These are phyloP conservation scores for Alternaria incomplexa DNA, from an alignment of 2,329 filamentous ascomycete genomes.

Conservation along the genomic window DNA sequence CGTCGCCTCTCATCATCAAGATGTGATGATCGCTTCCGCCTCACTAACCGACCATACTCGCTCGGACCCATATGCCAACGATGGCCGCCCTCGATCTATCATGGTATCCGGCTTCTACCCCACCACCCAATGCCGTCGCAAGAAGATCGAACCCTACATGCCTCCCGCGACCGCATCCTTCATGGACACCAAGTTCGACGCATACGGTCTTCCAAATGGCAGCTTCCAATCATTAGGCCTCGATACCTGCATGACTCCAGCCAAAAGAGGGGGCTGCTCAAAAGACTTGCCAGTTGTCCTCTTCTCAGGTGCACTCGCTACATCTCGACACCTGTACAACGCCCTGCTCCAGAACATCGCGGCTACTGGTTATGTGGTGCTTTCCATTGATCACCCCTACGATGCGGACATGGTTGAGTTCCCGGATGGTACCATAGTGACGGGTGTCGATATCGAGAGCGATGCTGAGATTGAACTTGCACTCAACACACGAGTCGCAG, in stretches of 20 bases:
- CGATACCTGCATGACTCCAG: conserved; percentile 17
- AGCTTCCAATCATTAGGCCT: conserved; percentile 26
- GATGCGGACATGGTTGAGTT: conserved; percentile 59
- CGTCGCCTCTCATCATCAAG: conserved; percentile 15
- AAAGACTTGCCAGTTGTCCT: conserved; percentile 40
- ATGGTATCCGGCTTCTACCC: conserved; percentile 37
- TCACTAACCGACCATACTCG: conserved; percentile 25
- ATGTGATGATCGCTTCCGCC: conserved; percentile 19
- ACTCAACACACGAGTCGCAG: conserved; percentile 27
- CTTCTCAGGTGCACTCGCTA: conserved; percentile 56
- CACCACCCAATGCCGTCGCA: conserved; percentile 15
- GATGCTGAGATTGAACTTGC: conserved; percentile 28
- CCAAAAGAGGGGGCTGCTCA: not conserved
- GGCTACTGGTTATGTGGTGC: conserved; percentile 55
- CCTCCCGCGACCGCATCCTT: conserved; percentile 27
- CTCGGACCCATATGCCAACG: conserved; percentile 28
- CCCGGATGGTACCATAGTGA: conserved; percentile 48
- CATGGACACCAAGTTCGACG: conserved; percentile 27
- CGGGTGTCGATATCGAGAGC: conserved; percentile 31
- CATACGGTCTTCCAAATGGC: conserved; percentile 36
- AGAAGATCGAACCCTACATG: conserved; percentile 26
- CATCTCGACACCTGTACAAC: conserved; percentile 53
- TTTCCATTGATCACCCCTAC: conserved; percentile 59
- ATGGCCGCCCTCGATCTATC: conserved; percentile 22
- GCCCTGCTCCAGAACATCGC: conserved; percentile 55